Conservation (phyloP, 257 asterid genomes). For the Buddleja alternifolia region DNA sequence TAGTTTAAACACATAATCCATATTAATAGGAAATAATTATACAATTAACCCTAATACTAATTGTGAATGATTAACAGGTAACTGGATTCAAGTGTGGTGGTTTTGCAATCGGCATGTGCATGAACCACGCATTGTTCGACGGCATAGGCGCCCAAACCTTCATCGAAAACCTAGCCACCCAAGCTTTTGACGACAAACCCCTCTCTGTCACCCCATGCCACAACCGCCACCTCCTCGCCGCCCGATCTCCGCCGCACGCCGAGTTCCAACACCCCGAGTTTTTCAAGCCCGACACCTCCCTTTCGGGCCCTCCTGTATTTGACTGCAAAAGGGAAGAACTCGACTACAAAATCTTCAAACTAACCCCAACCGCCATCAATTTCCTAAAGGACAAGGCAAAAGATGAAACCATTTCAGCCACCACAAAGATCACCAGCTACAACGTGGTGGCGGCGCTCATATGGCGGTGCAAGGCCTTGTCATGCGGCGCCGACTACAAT, state of each 20-base stretch:
- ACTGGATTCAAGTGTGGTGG: slow-evolving; percentile 70
- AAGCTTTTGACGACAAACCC: slow-evolving; percentile 42
- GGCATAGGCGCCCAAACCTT: slow-evolving; percentile 49
- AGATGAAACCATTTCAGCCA: neutral
- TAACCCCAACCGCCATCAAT: slow-evolving; percentile 35
- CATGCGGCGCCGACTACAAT: slow-evolving; percentile 12
- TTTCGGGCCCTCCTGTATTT: slow-evolving; percentile 45
- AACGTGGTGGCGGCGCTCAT: slow-evolving; percentile 51
- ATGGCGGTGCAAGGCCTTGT: slow-evolving; percentile 76
- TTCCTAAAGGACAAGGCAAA: slow-evolving; percentile 46
- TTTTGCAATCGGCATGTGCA: slow-evolving; percentile 49
- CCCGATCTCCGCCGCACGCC: slow-evolving; percentile 53
- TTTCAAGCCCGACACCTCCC: slow-evolving; percentile 50
- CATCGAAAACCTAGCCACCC: slow-evolving; percentile 54
- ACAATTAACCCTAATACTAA: too few species aligned
- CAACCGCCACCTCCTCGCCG: slow-evolving; percentile 35
- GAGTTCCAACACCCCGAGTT: slow-evolving; percentile 54
- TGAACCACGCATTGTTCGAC: slow-evolving; percentile 47
- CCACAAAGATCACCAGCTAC: slow-evolving; percentile 42
- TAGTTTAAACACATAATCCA: too few species aligned
- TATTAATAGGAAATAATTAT: too few species aligned
- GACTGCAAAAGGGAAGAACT: slow-evolving; percentile 51
- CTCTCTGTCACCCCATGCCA: slow-evolving; percentile 36
- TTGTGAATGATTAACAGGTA: too few species aligned
- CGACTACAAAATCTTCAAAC: slow-evolving; percentile 41